Evolutionary conservation across 2,329 filamentous ascomycete species (phyloP).

Genomic region (Leptographium radiaticola): DNA sequence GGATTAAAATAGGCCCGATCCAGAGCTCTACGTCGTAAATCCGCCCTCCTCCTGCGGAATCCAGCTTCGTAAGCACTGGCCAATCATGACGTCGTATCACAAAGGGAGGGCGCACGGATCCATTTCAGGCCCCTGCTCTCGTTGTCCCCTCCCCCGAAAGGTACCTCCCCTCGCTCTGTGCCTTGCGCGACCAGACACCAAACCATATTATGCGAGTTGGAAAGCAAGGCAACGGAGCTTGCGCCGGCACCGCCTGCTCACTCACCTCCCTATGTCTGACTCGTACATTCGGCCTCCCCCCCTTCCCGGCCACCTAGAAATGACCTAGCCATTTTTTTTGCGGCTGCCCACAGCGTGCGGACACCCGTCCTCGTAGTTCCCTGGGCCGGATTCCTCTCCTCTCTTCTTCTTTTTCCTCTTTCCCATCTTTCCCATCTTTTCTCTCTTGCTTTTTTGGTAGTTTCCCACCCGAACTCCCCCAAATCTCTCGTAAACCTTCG

Average conservation of each 20-base stretch:
- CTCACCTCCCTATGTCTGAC: conserved; percentile 3
- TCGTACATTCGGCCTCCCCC: neutral
- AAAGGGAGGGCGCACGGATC: neutral
- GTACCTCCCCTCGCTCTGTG: neutral
- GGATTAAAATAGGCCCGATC: neutral
- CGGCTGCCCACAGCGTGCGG: neutral
- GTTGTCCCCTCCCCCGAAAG: neutral
- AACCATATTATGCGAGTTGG: neutral
- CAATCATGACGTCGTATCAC: conserved; percentile 1
- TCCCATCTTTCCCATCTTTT: conserved; percentile 13
- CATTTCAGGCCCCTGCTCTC: conserved; percentile 2
- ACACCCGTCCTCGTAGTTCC: conserved; percentile 1
- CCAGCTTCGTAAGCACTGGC: neutral
- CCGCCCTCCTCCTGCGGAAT: neutral
- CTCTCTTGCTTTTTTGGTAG: conserved; percentile 8
- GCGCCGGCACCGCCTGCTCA: conserved; percentile 5
- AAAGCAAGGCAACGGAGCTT: conserved; percentile 2
- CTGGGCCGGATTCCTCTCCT: conserved; percentile 1
- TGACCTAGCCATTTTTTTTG: conserved; percentile 2
- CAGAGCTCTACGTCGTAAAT: neutral
- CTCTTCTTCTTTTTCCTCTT: conserved; percentile 1
- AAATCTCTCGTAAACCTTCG: conserved; percentile 1
- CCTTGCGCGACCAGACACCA: neutral
- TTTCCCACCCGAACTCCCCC: neutral
- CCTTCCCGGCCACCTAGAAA: neutral